A percentile compares a stretch with the other conserved stretches of the same genome.
Conservation (phyloP, 169 alveolate genomes). For the Cryptosporidium ryanae region DNA sequence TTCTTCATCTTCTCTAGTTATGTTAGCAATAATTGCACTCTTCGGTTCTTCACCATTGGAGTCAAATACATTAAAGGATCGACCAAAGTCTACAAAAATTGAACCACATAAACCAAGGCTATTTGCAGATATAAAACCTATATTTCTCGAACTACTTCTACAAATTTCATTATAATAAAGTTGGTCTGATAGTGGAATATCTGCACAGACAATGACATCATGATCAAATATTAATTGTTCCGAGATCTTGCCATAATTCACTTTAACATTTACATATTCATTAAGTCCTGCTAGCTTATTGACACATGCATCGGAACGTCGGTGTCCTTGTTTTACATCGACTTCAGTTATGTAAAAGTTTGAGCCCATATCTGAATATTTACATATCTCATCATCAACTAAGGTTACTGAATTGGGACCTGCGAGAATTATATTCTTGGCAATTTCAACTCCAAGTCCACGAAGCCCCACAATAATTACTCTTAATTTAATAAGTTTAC, state of each 20-base stretch:
- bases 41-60: slow-evolving; percentile 89
- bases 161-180: slow-evolving; percentile 73
- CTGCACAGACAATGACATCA: slow-evolving; percentile 87
- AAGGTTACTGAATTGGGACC: slow-evolving; percentile 94
- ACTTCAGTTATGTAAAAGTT: slow-evolving; percentile 92
- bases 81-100: slow-evolving; percentile 96
- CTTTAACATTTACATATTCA: slow-evolving; percentile 88
- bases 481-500: slow-evolving; percentile 90
- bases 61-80: slow-evolving; percentile 87
- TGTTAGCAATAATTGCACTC: slow-evolving; percentile 85
- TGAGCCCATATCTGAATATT: slow-evolving; percentile 91
- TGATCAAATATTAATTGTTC: slow-evolving; percentile 81
- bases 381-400: slow-evolving; percentile 88
- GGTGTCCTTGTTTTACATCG: slow-evolving; percentile 86
- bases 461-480: slow-evolving; percentile 94
- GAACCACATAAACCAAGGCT: slow-evolving; percentile 94
- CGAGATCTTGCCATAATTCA: slow-evolving; percentile 75
- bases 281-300: slow-evolving; percentile 90
- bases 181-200: slow-evolving; percentile 75
- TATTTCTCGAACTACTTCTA: slow-evolving; percentile 70
- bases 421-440: slow-evolving; percentile 95
- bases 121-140: slow-evolving; percentile 78
- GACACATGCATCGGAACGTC: slow-evolving; percentile 89
- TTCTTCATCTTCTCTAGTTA: slow-evolving; percentile 78
- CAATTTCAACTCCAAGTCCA: slow-evolving; percentile 92